Evolutionary conservation across 257 asterid species (phyloP), one percentile per base, ranked within the genome.

Genomic region (Lycium barbarum): DNA sequence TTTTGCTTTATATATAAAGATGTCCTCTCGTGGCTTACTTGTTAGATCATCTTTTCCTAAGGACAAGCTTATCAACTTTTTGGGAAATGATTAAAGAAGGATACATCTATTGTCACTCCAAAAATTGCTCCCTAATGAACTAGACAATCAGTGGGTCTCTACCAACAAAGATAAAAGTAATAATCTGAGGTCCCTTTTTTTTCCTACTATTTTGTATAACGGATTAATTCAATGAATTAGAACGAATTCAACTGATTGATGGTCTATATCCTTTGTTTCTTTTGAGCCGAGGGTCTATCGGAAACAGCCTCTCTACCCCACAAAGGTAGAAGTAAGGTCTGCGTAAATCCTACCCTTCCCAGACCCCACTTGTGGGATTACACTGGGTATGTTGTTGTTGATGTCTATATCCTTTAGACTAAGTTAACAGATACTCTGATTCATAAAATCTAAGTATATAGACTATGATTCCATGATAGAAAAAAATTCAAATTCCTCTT

Each of bases 381-480:
- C 33, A 26, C 33, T 26, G 33, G 33, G 33, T 26, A 26, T 26
- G 33, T 26, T 26, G 33, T 26, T 26, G 33, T 26, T 1, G 33
- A 26, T 26, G 7, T 74, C 62, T 74, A 74, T 22, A 6, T 74
- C 62, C n/a, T 3, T 49, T 13, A 73, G 58, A 13, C 38, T 1
- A n/a, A 10, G 10, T 72, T 72, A 73, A 1, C 20, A 26, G 61
- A 73, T 11, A 47, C 43, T 73, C 61, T 73, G 20, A 73, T 20
- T 11, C 40, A 45, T 47, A 11, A 1, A 20, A 49, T 74, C 0
- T 22, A 53, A 51, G 49, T 49, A 0, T 26, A 45, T 0, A 3
- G 20, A 74, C 81, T 74, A 73, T 73, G 81, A 22, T 20, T 49
- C 45, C 45, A 49, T 74, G 15, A 7, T 49, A 22, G 62, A 74